Evolutionary conservation across 2,329 filamentous ascomycete genomes (phyloP).

Genomic region (Paecilomyces formosus): DNA sequence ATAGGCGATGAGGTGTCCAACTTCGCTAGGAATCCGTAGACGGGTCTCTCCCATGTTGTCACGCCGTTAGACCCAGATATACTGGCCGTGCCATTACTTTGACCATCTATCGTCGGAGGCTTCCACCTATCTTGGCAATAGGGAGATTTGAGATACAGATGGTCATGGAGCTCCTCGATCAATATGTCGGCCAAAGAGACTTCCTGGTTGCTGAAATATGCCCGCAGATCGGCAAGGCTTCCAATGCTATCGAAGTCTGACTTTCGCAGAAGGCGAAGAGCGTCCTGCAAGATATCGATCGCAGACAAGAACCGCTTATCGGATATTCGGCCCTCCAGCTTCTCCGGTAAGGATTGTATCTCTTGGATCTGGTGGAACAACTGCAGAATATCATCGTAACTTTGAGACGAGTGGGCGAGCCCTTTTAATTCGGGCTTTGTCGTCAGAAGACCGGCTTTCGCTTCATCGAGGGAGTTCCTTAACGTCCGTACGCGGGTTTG

Average conservation of each 20-base stretch:
- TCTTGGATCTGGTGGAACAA: slow-evolving; percentile 79
- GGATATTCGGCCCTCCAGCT: slow-evolving; percentile 87
- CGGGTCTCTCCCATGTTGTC: slow-evolving; percentile 44
- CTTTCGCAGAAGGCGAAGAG: slow-evolving; percentile 71
- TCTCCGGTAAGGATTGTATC: slow-evolving; percentile 79
- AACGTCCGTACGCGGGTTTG: slow-evolving; percentile 77
- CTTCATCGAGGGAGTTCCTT: slow-evolving; percentile 72
- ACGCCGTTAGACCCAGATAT: slow-evolving; percentile 18
- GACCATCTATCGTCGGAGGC: slow-evolving; percentile 46
- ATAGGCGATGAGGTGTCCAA: slow-evolving; percentile 51
- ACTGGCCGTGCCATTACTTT: slow-evolving; percentile 14
- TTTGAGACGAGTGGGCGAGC: slow-evolving; percentile 77
- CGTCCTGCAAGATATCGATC: slow-evolving; percentile 85
- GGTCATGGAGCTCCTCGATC: slow-evolving; percentile 94
- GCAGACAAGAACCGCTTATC: slow-evolving; percentile 92
- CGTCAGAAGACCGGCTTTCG: slow-evolving; percentile 72
- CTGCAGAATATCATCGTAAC: slow-evolving; percentile 83
- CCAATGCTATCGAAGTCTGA: slow-evolving; percentile 89
- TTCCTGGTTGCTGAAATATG: slow-evolving; percentile 90
- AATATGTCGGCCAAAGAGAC: slow-evolving; percentile 86
- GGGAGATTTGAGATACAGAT: slow-evolving; percentile 93
- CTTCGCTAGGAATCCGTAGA: slow-evolving; percentile 52
- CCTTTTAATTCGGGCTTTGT: slow-evolving; percentile 89
- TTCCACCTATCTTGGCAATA: slow-evolving; percentile 98
- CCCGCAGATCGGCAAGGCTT: slow-evolving; percentile 74